Conservation (phyloP, 208 protist species). For the Leishmania major region DNA sequence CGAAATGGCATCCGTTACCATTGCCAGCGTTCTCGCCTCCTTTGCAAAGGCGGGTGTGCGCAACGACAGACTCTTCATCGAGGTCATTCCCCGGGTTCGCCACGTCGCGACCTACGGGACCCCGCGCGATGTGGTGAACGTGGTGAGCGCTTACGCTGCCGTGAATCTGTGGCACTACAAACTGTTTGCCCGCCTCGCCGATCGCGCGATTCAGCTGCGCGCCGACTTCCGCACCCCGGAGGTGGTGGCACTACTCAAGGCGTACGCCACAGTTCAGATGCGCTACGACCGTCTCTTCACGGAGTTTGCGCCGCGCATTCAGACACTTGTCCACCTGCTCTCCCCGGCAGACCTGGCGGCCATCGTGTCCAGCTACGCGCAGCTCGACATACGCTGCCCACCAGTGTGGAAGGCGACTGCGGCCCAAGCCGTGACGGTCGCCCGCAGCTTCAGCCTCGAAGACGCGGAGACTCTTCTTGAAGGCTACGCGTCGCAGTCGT, state of each 20-base stretch:
- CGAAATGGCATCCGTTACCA: conserved; percentile 65
- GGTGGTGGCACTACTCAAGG: conserved; percentile 48
- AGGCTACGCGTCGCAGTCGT: conserved; percentile 32
- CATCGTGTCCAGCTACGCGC: conserved; percentile 60
- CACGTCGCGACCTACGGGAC: conserved; percentile 82
- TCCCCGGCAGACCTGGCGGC: conserved; percentile 39
- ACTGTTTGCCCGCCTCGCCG: conserved; percentile 79
- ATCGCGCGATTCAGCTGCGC: conserved; percentile 71
- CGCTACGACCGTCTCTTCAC: conserved; percentile 76
- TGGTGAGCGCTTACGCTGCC: conserved; percentile 74
- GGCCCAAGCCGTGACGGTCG: conserved; percentile 33
- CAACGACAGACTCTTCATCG: conserved; percentile 83
- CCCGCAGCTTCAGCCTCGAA: conserved; percentile 37
- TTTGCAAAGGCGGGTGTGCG: conserved; percentile 64
- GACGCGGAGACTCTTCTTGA: conserved; percentile 39
- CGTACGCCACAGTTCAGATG: conserved; percentile 80
- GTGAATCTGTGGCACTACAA: conserved; percentile 90
- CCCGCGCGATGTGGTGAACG: conserved; percentile 68
- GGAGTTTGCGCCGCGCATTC: conserved; percentile 68
- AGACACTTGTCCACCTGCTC: conserved; percentile 62
- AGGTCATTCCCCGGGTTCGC: conserved; percentile 78
- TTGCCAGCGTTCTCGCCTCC: conserved; percentile 66
- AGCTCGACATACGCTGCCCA: conserved; percentile 40
- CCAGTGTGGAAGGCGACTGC: conserved; percentile 56
- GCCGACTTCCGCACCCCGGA: conserved; percentile 54